Percentiles rank a stretch among this genome's conserved stretches.
These are phyloP conservation scores for Microcyclospora tardicrescens DNA, from an alignment of 2,329 filamentous ascomycete species.

Conservation along the genomic window DNA sequence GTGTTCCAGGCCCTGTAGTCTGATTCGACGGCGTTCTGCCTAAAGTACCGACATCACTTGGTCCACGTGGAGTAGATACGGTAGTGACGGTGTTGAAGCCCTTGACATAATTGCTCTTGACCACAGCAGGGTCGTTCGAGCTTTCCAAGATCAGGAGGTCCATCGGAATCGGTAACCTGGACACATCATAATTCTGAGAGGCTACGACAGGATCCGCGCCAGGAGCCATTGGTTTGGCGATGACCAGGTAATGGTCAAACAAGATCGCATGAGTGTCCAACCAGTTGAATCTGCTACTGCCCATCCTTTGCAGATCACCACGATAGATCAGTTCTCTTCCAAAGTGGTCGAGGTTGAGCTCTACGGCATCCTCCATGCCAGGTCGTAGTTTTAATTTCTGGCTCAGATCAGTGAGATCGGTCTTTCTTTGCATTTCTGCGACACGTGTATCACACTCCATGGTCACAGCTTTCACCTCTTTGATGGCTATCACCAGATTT, in stretches of 20 bases:
- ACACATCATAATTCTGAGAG: conserved; percentile 80
- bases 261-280: conserved; percentile 86
- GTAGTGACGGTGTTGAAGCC: conserved; percentile 57
- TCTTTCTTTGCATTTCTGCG: conserved; percentile 82
- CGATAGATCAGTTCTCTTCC: conserved; percentile 79
- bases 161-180: conserved; percentile 92
- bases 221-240: conserved; percentile 62
- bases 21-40: conserved; percentile 29
- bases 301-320: conserved; percentile 79
- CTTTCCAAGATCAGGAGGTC: conserved; percentile 86
- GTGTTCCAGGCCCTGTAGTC: conserved; percentile 32
- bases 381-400: conserved; percentile 73
- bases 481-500: conserved; percentile 70
- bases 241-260: conserved; percentile 91
- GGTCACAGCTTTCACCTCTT: conserved; percentile 82
- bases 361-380: conserved; percentile 68
- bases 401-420: conserved; percentile 72
- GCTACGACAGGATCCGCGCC: conserved; percentile 60
- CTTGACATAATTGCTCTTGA: conserved; percentile 59
- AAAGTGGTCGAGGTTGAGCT: conserved; percentile 85
- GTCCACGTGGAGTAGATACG: conserved; percentile 29
- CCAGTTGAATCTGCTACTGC: conserved; percentile 80
- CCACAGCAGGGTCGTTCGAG: conserved; percentile 78
- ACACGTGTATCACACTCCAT: conserved; percentile 86
- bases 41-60: conserved; percentile 33